phyloP scores from a whole-genome alignment of 176 grass and related monocot species.

The Calamus simplicifolius region DNA sequence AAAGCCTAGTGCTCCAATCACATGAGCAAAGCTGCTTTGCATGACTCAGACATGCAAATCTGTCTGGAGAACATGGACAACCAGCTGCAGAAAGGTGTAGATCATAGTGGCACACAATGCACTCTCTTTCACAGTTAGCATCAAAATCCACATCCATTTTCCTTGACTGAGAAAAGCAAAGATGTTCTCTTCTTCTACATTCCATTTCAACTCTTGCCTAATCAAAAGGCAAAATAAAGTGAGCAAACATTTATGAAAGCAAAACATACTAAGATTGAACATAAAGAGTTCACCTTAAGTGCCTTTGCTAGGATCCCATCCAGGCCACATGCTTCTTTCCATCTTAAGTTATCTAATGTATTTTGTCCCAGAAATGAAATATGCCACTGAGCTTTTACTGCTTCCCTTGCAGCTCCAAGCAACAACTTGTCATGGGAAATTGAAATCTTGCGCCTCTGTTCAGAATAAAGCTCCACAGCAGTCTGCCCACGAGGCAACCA shows the following conservation, averaged over 20 bases:
- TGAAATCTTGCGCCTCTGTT: conserved; percentile 64
- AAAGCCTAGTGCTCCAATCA: conserved; percentile 58
- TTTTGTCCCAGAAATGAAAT: conserved; percentile 53
- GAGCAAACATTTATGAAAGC: conserved; percentile 9
- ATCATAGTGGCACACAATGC: conserved; percentile 87
- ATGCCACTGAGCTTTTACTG: conserved; percentile 83
- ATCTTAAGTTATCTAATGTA: conserved; percentile 52
- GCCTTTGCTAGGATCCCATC: conserved; percentile 60
- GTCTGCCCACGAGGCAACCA: conserved; percentile 89
- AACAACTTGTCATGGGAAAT: conserved; percentile 95
- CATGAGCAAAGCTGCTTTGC: conserved; percentile 80
- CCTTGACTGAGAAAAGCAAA: conserved; percentile 49
- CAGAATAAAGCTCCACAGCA: conserved; percentile 77
- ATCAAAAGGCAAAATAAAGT: conserved; percentile 16
- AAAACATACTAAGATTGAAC: conserved; percentile 3
- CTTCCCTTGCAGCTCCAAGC: conserved; percentile 72
- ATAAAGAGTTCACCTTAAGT: conserved; percentile 54
- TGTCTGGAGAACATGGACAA: conserved; percentile 55
- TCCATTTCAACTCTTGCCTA: conserved; percentile 70
- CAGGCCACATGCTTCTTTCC: conserved; percentile 58
- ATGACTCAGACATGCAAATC: conserved; percentile 65
- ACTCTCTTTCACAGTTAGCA: conserved; percentile 59
- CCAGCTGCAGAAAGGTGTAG: conserved; percentile 76
- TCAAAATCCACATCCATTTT: conserved; percentile 85
- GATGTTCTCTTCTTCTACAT: conserved; percentile 35